These are phyloP conservation scores for Moringa oleifera DNA, from an alignment of 345 rosid genomes.

Conservation along the genomic window DNA sequence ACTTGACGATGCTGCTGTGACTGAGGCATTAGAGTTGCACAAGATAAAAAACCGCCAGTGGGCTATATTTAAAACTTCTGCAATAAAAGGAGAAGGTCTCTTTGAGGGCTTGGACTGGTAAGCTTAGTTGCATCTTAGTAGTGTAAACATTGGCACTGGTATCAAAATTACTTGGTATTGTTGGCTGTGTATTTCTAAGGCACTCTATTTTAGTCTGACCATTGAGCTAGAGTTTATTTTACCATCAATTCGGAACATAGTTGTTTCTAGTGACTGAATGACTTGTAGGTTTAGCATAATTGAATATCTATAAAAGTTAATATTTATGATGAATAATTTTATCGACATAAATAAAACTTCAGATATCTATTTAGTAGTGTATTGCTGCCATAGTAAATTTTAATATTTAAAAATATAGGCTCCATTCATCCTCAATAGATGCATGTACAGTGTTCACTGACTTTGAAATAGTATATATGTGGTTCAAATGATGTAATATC, in stretches of 20 bases:
- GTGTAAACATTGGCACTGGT: background rate
- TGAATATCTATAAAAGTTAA: too few species aligned
- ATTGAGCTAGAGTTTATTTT: background rate
- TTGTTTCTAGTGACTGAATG: background rate
- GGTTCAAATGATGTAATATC: too few species aligned
- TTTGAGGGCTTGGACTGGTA: conserved; percentile 82
- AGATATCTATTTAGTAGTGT: too few species aligned
- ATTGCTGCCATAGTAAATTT: too few species aligned
- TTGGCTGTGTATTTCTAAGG: background rate
- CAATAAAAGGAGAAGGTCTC: conserved; percentile 66
- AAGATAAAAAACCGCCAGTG: conserved; percentile 68
- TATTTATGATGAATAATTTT: too few species aligned
- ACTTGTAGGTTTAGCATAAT: background rate
- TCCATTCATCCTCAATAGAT: too few species aligned
- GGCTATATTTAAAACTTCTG: conserved; percentile 73
- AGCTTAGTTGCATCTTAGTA: conserved; percentile 5
- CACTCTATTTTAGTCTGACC: too few species aligned
- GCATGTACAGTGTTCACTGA: too few species aligned
- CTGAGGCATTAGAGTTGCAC: conserved; percentile 65
- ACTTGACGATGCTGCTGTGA: conserved; percentile 62
- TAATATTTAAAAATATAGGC: too few species aligned
- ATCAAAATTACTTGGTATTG: background rate
- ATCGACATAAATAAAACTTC: too few species aligned
- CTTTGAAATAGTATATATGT: too few species aligned
- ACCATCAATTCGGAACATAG: background rate